Percentiles rank a stretch among this genome's conserved stretches.
phyloP scores from a whole-genome alignment of 305 asterid genomes.

The Rubia tinctorum region DNA sequence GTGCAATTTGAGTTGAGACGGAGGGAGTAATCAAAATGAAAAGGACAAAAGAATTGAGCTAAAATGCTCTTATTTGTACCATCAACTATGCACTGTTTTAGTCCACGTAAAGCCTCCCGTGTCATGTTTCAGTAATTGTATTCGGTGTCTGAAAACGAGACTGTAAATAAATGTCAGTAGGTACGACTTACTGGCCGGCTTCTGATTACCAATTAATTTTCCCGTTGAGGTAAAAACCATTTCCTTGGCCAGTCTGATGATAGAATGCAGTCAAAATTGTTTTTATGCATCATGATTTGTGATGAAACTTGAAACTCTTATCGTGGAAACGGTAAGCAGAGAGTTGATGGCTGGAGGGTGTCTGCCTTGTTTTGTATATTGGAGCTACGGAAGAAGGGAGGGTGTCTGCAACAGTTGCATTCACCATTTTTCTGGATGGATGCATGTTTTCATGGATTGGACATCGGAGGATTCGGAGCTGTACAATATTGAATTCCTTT shows the following conservation, averaged over 20 bases:
- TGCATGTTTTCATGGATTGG: not conserved
- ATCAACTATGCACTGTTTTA: not conserved
- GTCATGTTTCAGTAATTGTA: not conserved
- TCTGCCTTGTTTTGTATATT: too few species aligned
- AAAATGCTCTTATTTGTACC: too few species aligned
- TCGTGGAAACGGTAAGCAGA: not conserved
- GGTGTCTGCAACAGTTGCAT: not conserved
- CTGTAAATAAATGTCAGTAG: too few species aligned
- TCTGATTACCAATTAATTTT: too few species aligned
- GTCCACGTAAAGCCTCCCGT: not conserved
- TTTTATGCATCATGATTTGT: too few species aligned
- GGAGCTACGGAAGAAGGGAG: too few species aligned
- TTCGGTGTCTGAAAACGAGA: too few species aligned
- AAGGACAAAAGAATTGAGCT: too few species aligned
- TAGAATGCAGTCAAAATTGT: not conserved
- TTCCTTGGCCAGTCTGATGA: not conserved
- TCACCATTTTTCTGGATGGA: not conserved
- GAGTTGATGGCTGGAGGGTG: not conserved
- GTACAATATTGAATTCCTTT: not conserved
- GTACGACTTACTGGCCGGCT: too few species aligned
- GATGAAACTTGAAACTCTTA: not conserved
- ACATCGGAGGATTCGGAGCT: too few species aligned
- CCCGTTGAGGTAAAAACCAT: not conserved
- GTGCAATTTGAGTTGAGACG: too few species aligned
- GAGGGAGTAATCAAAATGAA: too few species aligned